Percentiles rank a stretch among this genome's conserved stretches.
Conservation (phyloP, 2,329 filamentous ascomycete genomes). For the Neonectria sp. region DNA sequence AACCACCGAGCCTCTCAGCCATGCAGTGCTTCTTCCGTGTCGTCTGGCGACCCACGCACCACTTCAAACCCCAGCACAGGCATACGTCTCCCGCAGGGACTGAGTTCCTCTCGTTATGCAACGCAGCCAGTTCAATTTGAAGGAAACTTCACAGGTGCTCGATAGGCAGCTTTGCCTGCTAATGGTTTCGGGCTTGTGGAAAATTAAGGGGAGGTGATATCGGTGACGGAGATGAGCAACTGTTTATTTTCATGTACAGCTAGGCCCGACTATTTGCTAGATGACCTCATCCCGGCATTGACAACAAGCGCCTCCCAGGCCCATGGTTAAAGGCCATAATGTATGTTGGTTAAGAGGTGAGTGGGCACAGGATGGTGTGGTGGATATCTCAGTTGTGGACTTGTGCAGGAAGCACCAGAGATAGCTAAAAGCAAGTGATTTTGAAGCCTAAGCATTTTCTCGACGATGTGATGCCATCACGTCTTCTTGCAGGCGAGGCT, state of each 20-base stretch:
- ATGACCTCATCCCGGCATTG: neutral
- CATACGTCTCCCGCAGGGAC: neutral
- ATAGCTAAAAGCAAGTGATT: neutral
- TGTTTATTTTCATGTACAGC: neutral
- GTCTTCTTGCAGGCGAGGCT: neutral
- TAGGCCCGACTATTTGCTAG: neutral
- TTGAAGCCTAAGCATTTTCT: neutral
- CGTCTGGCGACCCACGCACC: neutral
- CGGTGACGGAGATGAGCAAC: neutral
- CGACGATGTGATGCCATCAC: constrained; percentile 4
- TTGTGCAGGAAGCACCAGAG: neutral
- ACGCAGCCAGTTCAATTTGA: constrained; percentile 12
- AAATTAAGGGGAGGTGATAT: neutral
- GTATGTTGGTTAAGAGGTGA: constrained; percentile 1
- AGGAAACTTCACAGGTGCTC: constrained; percentile 35
- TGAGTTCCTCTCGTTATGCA: constrained; percentile 36
- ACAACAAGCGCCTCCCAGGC: neutral
- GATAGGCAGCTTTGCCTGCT: neutral
- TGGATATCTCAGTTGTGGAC: neutral
- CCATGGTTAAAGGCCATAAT: constrained; percentile 16
- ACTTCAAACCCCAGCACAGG: neutral
- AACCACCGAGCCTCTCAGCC: neutral
- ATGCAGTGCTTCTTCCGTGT: neutral
- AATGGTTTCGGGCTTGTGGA: too few relatives aligned
- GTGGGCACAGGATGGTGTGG: neutral